phyloP scores from a whole-genome alignment of 176 grass and related monocot genomes.

The Pharus latifolius region DNA sequence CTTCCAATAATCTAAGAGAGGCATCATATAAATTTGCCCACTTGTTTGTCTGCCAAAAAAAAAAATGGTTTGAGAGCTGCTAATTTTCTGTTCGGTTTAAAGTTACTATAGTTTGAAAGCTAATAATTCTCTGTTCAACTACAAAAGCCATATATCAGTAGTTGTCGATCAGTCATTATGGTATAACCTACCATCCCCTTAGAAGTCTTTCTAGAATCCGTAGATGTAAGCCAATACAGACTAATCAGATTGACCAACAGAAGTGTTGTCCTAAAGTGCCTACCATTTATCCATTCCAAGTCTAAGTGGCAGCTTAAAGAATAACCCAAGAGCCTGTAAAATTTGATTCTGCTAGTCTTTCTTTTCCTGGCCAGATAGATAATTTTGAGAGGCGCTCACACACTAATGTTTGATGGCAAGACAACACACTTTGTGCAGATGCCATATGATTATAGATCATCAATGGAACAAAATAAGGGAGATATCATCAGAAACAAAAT shows the following conservation, averaged over 20 bases:
- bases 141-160: too few relatives aligned
- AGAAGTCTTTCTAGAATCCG: not conserved
- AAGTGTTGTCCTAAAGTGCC: not conserved
- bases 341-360: not conserved
- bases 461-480: not conserved
- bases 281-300: not conserved
- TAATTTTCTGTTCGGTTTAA: too few relatives aligned
- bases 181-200: too few relatives aligned
- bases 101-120: too few relatives aligned
- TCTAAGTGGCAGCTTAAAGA: not conserved
- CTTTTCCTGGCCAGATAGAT: not conserved
- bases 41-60: constrained; percentile 68
- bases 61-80: too few relatives aligned
- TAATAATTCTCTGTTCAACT: too few relatives aligned
- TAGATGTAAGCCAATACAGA: not conserved
- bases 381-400: not conserved
- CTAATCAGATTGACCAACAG: constrained; percentile 21
- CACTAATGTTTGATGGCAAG: not conserved
- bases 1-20: constrained; percentile 76
- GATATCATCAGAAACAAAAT: not conserved
- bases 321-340: too few relatives aligned
- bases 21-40: constrained; percentile 62
- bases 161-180: not conserved
- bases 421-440: not conserved
- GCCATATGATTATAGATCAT: not conserved